These are phyloP conservation scores for Pistacia integerrima DNA, from an alignment of 345 rosid genomes.

Conservation along the genomic window DNA sequence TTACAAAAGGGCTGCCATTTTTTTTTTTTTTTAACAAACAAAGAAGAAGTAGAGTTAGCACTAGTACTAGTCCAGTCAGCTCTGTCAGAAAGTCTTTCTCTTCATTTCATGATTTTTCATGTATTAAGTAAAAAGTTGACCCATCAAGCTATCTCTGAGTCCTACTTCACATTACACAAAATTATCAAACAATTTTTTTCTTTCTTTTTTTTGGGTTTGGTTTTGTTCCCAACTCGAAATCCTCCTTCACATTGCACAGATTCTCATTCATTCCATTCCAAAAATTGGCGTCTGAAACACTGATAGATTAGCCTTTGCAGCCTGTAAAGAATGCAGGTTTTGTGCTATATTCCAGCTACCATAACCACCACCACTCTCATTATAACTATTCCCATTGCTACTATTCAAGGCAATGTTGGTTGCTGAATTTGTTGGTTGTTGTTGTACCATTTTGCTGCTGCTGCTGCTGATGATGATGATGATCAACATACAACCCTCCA, in stretches of 20 bases:
- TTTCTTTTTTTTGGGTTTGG: too few relatives aligned
- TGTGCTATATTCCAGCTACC: slow-evolving; percentile 51
- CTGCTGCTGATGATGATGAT: slow-evolving; percentile 27
- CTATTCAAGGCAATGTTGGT: slow-evolving; percentile 36
- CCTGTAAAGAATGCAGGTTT: slow-evolving; percentile 51
- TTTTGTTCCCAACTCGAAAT: not conserved
- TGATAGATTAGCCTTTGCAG: slow-evolving; percentile 65
- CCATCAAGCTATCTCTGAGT: slow-evolving; percentile 23
- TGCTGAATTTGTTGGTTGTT: slow-evolving; percentile 31
- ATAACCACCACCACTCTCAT: slow-evolving; percentile 36
- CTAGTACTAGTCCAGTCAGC: slow-evolving; percentile 26
- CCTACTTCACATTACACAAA: not conserved
- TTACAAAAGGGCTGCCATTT: too few relatives aligned
- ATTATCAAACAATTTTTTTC: not conserved
- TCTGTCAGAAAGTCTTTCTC: slow-evolving; percentile 32
- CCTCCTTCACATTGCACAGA: slow-evolving; percentile 25
- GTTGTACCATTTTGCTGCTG: not conserved
- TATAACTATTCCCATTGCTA: slow-evolving; percentile 25
- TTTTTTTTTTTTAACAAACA: not conserved
- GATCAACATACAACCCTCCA: slow-evolving; percentile 31
- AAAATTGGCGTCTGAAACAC: slow-evolving; percentile 85
- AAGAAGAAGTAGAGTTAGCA: slow-evolving; percentile 32
- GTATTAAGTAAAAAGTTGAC: slow-evolving; percentile 24
- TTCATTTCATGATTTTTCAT: slow-evolving; percentile 8
- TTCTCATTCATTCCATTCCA: slow-evolving; percentile 79